Percentiles rank a stretch among this genome's conserved stretches.
phyloP scores from a whole-genome alignment of 208 protist genomes.

The Sergeia podlipaevii region DNA sequence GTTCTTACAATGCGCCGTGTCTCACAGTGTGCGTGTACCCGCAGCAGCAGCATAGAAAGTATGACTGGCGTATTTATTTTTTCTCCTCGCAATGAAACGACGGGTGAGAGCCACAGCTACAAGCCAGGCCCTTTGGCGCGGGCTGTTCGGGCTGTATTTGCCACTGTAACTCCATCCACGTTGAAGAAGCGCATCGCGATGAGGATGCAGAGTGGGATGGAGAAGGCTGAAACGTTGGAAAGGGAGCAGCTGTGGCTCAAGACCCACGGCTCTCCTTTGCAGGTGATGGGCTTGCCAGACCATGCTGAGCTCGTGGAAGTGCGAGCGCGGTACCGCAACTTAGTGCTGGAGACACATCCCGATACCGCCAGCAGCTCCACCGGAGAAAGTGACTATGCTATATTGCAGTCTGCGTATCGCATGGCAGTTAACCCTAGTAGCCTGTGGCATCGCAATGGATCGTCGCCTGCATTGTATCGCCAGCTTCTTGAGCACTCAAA shows the following conservation, averaged over 20 bases:
- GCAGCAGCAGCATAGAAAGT: too few species aligned
- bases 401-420: slow-evolving; percentile 65
- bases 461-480: slow-evolving; percentile 49
- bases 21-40: too few species aligned
- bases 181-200: slow-evolving; percentile 34
- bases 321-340: slow-evolving; percentile 59
- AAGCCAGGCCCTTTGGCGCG: slow-evolving; percentile 43
- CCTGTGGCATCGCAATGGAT: slow-evolving; percentile 77
- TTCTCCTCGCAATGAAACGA: slow-evolving; percentile 21
- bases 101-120: slow-evolving; percentile 67
- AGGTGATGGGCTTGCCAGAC: slow-evolving; percentile 77
- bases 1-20: too few species aligned
- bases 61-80: too few species aligned
- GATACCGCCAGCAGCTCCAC: slow-evolving; percentile 38
- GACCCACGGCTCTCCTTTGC: slow-evolving; percentile 70
- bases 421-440: slow-evolving; percentile 63
- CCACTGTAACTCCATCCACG: slow-evolving; percentile 23
- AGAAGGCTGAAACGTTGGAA: slow-evolving; percentile 53
- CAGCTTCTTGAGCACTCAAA: slow-evolving; percentile 28
- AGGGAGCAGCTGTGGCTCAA: slow-evolving; percentile 66
- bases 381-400: slow-evolving; percentile 40
- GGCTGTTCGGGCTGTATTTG: slow-evolving; percentile 34
- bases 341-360: slow-evolving; percentile 75
- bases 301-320: slow-evolving; percentile 67
- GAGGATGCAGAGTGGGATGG: slow-evolving; percentile 56